These are phyloP conservation scores for Schizonepeta tenuifolia DNA, from an alignment of 257 asterid genomes.

Conservation along the genomic window DNA sequence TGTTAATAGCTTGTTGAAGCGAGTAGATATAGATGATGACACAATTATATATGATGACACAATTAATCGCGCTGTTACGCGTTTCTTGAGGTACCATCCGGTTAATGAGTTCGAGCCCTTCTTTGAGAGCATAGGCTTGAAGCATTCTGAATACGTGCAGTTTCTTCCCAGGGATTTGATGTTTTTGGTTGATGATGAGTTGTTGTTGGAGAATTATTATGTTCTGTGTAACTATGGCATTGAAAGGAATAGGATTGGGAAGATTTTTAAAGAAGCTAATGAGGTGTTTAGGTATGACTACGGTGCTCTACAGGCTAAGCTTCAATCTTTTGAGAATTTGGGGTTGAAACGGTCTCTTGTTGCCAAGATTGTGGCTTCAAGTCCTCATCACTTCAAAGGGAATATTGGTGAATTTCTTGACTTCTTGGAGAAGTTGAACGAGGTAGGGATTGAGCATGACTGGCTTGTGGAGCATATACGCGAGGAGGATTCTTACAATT, in stretches of 20 bases:
- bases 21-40: slow-evolving; percentile 38
- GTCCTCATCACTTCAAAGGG: slow-evolving; percentile 59
- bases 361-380: slow-evolving; percentile 51
- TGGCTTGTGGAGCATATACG: slow-evolving; percentile 55
- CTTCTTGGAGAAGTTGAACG: slow-evolving; percentile 47
- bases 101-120: slow-evolving; percentile 82
- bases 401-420: slow-evolving; percentile 39
- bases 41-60: slow-evolving; percentile 38
- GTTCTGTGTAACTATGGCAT: slow-evolving; percentile 66
- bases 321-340: slow-evolving; percentile 43
- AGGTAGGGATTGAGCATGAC: slow-evolving; percentile 40
- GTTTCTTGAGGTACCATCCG: slow-evolving; percentile 78
- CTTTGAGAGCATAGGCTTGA: slow-evolving; percentile 76
- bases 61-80: slow-evolving; percentile 45
- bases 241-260: slow-evolving; percentile 55
- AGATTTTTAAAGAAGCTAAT: slow-evolving; percentile 52
- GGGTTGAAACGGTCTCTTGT: slow-evolving; percentile 58
- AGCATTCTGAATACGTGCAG: slow-evolving; percentile 45
- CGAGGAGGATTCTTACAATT: slow-evolving; percentile 44
- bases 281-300: slow-evolving; percentile 52
- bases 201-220: slow-evolving; percentile 61
- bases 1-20: slow-evolving; percentile 47
- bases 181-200: slow-evolving; percentile 64
- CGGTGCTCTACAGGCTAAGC: slow-evolving; percentile 52
- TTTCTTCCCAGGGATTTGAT: slow-evolving; percentile 61